Evolutionary conservation across 148 eudicot species (phyloP).

Genomic region (Cornus controversa): DNA sequence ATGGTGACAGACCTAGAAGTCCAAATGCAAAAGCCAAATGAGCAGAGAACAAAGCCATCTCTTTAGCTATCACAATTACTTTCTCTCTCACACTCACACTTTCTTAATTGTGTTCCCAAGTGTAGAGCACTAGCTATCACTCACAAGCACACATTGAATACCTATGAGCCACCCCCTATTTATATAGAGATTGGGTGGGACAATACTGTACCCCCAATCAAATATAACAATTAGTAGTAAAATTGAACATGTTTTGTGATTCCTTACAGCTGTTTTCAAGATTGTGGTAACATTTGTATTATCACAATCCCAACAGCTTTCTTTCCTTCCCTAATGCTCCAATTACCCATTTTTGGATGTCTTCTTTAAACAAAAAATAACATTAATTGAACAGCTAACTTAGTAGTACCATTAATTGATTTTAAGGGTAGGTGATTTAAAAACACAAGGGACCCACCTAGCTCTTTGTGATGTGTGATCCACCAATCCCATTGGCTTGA

Average conservation of each 20-base stretch:
- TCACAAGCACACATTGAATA: background rate
- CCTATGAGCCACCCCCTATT: background rate
- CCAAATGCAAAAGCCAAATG: slow-evolving; percentile 68
- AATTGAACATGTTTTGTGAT: background rate
- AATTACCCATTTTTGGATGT: background rate
- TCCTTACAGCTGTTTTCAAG: background rate
- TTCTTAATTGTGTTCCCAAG: background rate
- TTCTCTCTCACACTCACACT: background rate
- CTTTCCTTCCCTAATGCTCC: background rate
- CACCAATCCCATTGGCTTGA: slow-evolving; percentile 14
- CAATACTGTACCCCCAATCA: too few relatives aligned
- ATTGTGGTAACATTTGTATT: background rate
- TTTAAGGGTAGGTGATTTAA: too few relatives aligned
- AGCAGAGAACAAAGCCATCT: slow-evolving; percentile 27
- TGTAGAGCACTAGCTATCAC: background rate
- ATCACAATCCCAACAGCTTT: background rate
- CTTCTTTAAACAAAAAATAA: background rate
- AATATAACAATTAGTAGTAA: slow-evolving; percentile 4
- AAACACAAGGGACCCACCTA: background rate
- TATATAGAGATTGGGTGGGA: slow-evolving; percentile 2
- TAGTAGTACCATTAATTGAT: too few relatives aligned
- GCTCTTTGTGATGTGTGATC: slow-evolving; percentile 7
- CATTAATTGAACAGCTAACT: slow-evolving; percentile 1
- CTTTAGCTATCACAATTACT: background rate
- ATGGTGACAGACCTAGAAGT: slow-evolving; percentile 51